Base-by-base conservation (phyloP, 768 basidiomycete species). In the Kwoniella botswanensis region DNA sequence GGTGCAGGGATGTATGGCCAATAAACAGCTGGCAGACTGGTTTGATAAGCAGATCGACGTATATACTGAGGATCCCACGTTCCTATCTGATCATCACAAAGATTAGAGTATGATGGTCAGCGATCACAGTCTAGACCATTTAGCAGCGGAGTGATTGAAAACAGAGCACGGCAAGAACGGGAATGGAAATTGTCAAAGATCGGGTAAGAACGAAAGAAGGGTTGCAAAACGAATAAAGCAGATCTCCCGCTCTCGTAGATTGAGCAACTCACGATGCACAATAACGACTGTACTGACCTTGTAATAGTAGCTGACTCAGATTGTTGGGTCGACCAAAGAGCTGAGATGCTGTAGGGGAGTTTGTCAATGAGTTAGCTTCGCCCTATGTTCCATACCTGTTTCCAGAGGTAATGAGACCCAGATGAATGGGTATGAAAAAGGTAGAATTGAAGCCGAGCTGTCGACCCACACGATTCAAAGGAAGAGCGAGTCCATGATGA, bases 1-100 rank as follows among this genome's bases (percentile, higher is more conserved):
- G 35, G 4, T 35, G 35, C 7, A 35, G 35, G 35, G 35, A 35
- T 35, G 7, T 35, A 35, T 24, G 5, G 57, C 11, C 13, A 35
- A 58, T 35, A 15, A 7, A 58, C 15, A 58, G 15, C 21, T 26
- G 18, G 26, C 26, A 50, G 46, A 15, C 46, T 50, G 17, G 46
- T 50, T 3, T 35, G 26, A 26, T 58, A n/a, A 17, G 29, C 12
- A 13, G 57, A 58, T 58, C 29, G 57, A 41, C 57, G 57, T 58
- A 24, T 7, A 17, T 58, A 59, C 43, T n/a, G 42, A 44, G 9
- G 18, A 61, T 61, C n/a, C 35, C 35, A 35, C 59, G 59, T 44
- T 61, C 59, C 59, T 61, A 41, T 61, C n/a, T 44, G 59, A 61
- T 61, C 59, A 59, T 59, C 59, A 61, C 24, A 50, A 50, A 4